A percentile compares a stretch with the other conserved stretches of the same genome.
Conservation (phyloP, 176 grass and related monocot genomes). For the Hordeum marinum region DNA sequence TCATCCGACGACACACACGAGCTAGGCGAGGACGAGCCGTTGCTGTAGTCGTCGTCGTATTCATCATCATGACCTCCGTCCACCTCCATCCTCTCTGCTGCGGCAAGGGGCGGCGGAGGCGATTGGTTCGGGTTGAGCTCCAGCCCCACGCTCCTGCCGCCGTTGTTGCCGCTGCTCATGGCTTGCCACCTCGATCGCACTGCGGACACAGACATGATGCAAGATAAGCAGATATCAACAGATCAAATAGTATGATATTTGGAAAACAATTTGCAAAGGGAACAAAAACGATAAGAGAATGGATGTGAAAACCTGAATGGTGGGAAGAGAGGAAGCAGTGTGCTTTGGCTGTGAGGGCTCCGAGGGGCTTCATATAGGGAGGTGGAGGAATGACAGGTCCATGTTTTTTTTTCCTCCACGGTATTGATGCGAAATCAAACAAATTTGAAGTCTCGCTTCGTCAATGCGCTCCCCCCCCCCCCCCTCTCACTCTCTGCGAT, state of each 20-base stretch:
- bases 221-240: neutral
- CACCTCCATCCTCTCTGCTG: conserved; percentile 5
- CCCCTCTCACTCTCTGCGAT: conserved; percentile 19
- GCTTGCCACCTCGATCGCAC: neutral
- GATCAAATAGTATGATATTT: neutral
- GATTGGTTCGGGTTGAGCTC: conserved; percentile 57
- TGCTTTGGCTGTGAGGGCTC: conserved; percentile 6
- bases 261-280: neutral
- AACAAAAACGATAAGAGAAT: conserved; percentile 1
- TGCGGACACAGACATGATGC: neutral
- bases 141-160: conserved; percentile 27
- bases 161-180: conserved; percentile 29
- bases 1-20: conserved; percentile 62
- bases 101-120: conserved; percentile 13
- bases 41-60: neutral
- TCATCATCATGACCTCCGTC: neutral
- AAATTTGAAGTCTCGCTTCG: neutral
- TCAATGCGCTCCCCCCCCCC: neutral
- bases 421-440: conserved; percentile 31
- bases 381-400: conserved; percentile 34
- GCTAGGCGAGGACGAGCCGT: conserved; percentile 45
- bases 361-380: conserved; percentile 38
- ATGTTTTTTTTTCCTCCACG: conserved; percentile 20
- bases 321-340: neutral
- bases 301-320: neutral